Evolutionary conservation across 495 filamentous ascomycete genomes (phyloP), one percentile per base, ranked within the genome.

Genomic region (Thermothielavioides terrestris): DNA sequence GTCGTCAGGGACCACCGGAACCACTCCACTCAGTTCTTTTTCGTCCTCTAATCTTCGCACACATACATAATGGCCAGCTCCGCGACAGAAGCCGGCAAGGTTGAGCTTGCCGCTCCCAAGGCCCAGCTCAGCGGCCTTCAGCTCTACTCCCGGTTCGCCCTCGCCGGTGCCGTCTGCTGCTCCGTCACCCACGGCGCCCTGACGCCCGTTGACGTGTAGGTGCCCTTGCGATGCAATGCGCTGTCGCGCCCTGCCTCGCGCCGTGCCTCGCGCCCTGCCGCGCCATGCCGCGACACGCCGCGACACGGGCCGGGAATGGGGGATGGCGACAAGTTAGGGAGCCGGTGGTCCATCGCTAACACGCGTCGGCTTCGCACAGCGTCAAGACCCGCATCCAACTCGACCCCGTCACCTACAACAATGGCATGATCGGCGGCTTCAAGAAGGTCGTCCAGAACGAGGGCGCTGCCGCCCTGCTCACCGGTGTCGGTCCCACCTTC

Each of bases 141-240:
- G 42, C 78, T 87, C 48, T 88, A 89, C 75, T 81, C 83, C 52
- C 73, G 88, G 66, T 94, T 95, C 76, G 88, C 90, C 67, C 85
- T 95, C 62, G 89, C 89, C 54, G 89, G 89, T 68, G 89, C 89
- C 57, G 74, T 94, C 73, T 95, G 89, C 82, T 95, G 89, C 70
- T 87, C 86, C 62, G 76, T 95, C 72, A 95, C 89, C 59, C 89
- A 95, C 77, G 89, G 89, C 61, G 82, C 78, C 62, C 78, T 94
- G 66, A 95, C 89, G 48, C 89, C 89, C 59, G 86, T 95, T 63
- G 89, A 95, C 83, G 89, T 95, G 89, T 95, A 88, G 75, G 89
- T 83, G 49, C 46, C 40, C 25, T n/a, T n/a, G n/a, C n/a, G n/a
- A n/a, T 28, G 12, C 10, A 10, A 10, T n/a, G 3, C 40, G 31